Percentiles rank a stretch among this genome's conserved stretches.
These are phyloP conservation scores for Russula abietina DNA, from an alignment of 768 basidiomycete genomes.

Conservation along the genomic window DNA sequence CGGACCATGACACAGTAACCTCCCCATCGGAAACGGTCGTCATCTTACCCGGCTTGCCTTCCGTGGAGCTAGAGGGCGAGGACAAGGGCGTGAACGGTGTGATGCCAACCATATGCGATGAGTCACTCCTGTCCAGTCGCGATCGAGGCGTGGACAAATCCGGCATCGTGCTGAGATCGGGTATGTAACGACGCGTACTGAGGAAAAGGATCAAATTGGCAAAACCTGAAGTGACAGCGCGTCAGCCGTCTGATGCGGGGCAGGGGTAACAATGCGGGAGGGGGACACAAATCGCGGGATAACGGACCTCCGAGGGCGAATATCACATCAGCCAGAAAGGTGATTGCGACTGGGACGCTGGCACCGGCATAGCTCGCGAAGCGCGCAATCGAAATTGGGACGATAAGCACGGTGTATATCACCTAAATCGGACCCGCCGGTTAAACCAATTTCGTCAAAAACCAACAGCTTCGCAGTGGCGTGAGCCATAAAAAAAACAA, in stretches of 20 bases:
- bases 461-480: no score
- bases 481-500: slow-evolving; percentile 8
- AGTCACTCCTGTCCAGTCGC: slow-evolving; percentile 25
- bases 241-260: neutral
- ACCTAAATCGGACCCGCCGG: slow-evolving; percentile 21
- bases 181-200: slow-evolving; percentile 31
- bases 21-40: neutral
- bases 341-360: slow-evolving; percentile 30
- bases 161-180: slow-evolving; percentile 28
- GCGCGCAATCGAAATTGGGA: slow-evolving; percentile 34
- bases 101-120: slow-evolving; percentile 28
- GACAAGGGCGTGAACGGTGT: slow-evolving; percentile 31
- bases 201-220: slow-evolving; percentile 32
- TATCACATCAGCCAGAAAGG: slow-evolving; percentile 32
- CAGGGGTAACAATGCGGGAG: no score
- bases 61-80: neutral
- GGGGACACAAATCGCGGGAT: no score
- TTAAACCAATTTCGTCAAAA: neutral
- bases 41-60: neutral
- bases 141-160: slow-evolving; percentile 29
- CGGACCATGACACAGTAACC: slow-evolving; percentile 3
- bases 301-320: slow-evolving; percentile 33
- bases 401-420: slow-evolving; percentile 31
- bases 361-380: slow-evolving; percentile 31
- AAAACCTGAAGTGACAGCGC: slow-evolving; percentile 27